Evolutionary conservation across 768 basidiomycete genomes (phyloP), one percentile per base, ranked within the genome.

Genomic region (Boletus coccyginus): DNA sequence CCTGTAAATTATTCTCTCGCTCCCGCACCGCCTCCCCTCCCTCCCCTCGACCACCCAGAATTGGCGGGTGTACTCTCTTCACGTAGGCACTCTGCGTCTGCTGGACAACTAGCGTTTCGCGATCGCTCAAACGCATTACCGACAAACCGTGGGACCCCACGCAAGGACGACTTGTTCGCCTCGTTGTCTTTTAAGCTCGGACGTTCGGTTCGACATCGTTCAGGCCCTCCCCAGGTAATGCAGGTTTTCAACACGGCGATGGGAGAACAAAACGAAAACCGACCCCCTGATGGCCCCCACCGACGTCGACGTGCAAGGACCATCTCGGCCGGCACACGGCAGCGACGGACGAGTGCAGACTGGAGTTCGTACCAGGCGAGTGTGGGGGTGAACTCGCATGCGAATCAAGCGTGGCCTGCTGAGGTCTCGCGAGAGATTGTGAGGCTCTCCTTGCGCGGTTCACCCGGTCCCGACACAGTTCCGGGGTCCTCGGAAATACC

Each of bases 381-480:
- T 11, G 73, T 65, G 14, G 68, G 70, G 4, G 70, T 72, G 36
- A 65, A 57, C 46, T 56, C 67, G 3, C 52, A 47, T 17, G 57
- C 57, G 41, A 74, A 74, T 36, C 75, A 71, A 31, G 76, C 75
- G 53, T 86, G 85, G 85, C 81, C 83, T 53, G 81, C 81, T 5
- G 76, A 80, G 52, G 81, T 85, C 19, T 81, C 84, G 42, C 78
- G 77, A 56, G 80, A 83, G 60, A 80, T 86, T 53, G 62, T 86
- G 39, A 71, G 75, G 38, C 66, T 85, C 29, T 78, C 83, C 33
- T 63, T 85, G 57, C 45, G 17, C n/a, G 43, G 29, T 51, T 41
- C 47, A 12, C 31, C 59, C 31, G 56, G 55, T 52, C 46, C 62
- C 50, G 57, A 57, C 0, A 3, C 6, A 17, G 6, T 27, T 47